These are phyloP conservation scores for Saccharomyces paradoxus DNA, from an alignment of 805 yeast species.

Conservation along the genomic window DNA sequence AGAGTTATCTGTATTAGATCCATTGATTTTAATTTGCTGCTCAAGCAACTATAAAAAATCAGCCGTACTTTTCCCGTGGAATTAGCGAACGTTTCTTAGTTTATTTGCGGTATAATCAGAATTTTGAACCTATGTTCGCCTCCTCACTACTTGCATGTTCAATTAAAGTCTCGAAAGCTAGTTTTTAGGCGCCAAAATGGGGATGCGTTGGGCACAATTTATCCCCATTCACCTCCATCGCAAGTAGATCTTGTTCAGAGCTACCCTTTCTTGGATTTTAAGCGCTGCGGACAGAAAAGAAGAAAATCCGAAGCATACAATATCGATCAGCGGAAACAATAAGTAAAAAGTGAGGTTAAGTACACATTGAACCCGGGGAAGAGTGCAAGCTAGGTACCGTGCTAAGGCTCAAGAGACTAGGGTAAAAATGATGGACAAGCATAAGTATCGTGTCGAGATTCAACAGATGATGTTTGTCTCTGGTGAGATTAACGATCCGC, in stretches of 20 bases:
- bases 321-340: background rate
- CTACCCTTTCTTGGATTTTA: background rate
- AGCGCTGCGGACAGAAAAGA: background rate
- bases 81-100: no score
- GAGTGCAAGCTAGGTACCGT: background rate
- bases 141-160: no score
- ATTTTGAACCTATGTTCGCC: no score
- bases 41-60: no score
- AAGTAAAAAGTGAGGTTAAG: background rate
- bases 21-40: no score
- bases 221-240: background rate
- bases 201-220: background rate
- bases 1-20: background rate
- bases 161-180: no score
- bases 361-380: background rate
- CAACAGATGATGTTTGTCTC: constrained; percentile 99
- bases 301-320: background rate
- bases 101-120: no score
- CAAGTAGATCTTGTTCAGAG: background rate
- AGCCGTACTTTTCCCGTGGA: no score
- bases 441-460: constrained; percentile 82
- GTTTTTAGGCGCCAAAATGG: background rate
- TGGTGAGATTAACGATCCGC: constrained; percentile 93
- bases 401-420: background rate
- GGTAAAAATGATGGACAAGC: constrained; percentile 35